Percentiles rank a stretch among this genome's conserved stretches.
Conservation (phyloP, 176 grass and related monocot genomes). For the Bolboschoenus planiculmis region DNA sequence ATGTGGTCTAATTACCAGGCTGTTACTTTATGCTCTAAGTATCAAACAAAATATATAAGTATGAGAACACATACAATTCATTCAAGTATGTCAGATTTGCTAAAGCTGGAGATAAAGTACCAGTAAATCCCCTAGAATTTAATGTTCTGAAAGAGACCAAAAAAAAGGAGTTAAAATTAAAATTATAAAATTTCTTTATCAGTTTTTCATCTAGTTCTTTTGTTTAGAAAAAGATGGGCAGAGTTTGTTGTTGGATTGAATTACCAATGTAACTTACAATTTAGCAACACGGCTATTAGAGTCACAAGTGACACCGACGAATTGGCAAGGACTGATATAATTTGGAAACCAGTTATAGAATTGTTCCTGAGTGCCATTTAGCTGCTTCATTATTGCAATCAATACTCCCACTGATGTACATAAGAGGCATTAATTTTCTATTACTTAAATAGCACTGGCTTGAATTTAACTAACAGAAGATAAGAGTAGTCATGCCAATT, state of each 20-base stretch:
- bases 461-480: not conserved
- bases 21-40: not conserved
- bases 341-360: not conserved
- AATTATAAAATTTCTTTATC: not conserved
- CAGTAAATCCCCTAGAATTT: constrained; percentile 40
- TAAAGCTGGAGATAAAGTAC: constrained; percentile 39
- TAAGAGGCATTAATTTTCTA: not conserved
- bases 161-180: not conserved
- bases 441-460: not conserved
- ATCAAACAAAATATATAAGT: not conserved
- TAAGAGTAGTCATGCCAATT: not conserved
- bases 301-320: not conserved
- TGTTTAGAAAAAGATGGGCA: not conserved
- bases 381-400: not conserved
- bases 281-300: not conserved
- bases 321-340: not conserved
- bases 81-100: constrained; percentile 30
- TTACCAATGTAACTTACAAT: constrained; percentile 13
- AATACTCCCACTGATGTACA: not conserved
- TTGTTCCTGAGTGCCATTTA: constrained; percentile 5
- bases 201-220: not conserved
- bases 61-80: constrained; percentile 27
- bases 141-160: constrained; percentile 34
- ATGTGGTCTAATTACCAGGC: not conserved
- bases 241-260: not conserved